These are phyloP conservation scores for Pleurotus tuoliensis DNA, from an alignment of 768 basidiomycete species.

Conservation along the genomic window DNA sequence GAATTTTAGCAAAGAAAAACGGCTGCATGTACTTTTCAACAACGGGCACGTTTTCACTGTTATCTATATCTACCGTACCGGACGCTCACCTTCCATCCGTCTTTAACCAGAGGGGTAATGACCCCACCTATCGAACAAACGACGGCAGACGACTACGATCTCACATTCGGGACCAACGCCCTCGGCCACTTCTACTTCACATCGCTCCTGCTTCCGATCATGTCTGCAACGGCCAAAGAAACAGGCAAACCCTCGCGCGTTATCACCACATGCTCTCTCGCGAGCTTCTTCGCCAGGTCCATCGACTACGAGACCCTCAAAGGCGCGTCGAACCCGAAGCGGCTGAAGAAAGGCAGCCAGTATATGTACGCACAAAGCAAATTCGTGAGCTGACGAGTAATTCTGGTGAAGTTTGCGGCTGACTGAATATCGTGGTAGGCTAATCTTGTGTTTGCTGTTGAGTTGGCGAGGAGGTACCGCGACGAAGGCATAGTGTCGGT, in stretches of 20 bases:
- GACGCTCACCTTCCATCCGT: background rate
- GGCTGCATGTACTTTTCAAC: slow-evolving; percentile 46
- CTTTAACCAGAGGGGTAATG: slow-evolving; percentile 43
- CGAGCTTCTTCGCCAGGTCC: slow-evolving; percentile 22
- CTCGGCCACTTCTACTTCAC: slow-evolving; percentile 52
- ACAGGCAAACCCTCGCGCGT: slow-evolving; percentile 39
- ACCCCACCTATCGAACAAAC: slow-evolving; percentile 29
- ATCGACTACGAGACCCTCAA: slow-evolving; percentile 39
- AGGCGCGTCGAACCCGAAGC: slow-evolving; percentile 22
- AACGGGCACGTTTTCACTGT: slow-evolving; percentile 39
- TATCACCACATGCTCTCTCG: slow-evolving; percentile 42
- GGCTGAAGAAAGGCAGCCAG: slow-evolving; percentile 16
- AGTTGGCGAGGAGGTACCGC: slow-evolving; percentile 42
- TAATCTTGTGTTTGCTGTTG: slow-evolving; percentile 39
- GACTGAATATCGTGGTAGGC: slow-evolving; percentile 24
- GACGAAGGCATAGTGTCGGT: slow-evolving; percentile 43
- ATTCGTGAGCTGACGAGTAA: slow-evolving; percentile 29
- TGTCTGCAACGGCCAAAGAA: slow-evolving; percentile 36
- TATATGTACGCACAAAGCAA: slow-evolving; percentile 37
- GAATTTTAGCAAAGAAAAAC: slow-evolving; percentile 33
- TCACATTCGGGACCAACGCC: slow-evolving; percentile 57
- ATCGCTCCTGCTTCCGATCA: slow-evolving; percentile 43
- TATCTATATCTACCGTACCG: background rate
- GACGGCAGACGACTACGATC: slow-evolving; percentile 48
- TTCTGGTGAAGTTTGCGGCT: background rate